phyloP scores from a whole-genome alignment of 1,284 basidiomycete genomes.

The Cryptococcus hybrid region DNA sequence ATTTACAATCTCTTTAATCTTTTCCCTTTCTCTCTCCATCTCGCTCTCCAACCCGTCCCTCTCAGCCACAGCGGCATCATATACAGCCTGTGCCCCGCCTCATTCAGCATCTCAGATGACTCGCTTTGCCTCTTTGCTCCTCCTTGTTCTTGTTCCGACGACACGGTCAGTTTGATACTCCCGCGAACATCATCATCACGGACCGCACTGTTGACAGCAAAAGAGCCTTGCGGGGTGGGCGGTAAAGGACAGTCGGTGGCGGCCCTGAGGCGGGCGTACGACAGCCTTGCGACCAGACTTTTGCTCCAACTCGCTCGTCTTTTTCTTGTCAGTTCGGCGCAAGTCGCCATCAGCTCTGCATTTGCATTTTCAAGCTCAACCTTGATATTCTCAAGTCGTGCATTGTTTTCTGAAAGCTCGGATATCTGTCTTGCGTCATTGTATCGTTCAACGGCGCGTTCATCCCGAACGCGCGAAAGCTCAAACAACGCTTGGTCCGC shows the following conservation, averaged over 20 bases:
- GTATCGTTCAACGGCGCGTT: slow-evolving; percentile 34
- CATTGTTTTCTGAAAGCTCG: slow-evolving; percentile 23
- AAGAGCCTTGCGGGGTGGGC: slow-evolving; percentile 28
- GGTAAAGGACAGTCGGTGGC: slow-evolving; percentile 41
- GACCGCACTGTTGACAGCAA: slow-evolving; percentile 10
- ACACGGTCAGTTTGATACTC: background rate
- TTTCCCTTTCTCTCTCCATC: slow-evolving; percentile 8
- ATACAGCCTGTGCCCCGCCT: slow-evolving; percentile 10
- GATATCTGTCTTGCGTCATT: slow-evolving; percentile 27
- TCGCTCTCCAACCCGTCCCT: slow-evolving; percentile 12
- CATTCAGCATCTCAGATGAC: slow-evolving; percentile 4
- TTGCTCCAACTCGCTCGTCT: slow-evolving; percentile 27
- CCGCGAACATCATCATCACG: background rate
- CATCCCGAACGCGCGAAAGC: slow-evolving; percentile 39
- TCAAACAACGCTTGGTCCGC: slow-evolving; percentile 45
- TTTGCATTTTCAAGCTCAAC: slow-evolving; percentile 22
- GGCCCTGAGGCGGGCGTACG: slow-evolving; percentile 38
- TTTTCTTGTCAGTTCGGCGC: slow-evolving; percentile 15
- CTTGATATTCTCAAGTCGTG: slow-evolving; percentile 21
- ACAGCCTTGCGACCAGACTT: slow-evolving; percentile 12
- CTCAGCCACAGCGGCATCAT: slow-evolving; percentile 14
- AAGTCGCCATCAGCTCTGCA: slow-evolving; percentile 25
- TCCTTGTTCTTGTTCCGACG: slow-evolving; percentile 1
- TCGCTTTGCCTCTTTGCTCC: slow-evolving; percentile 9
- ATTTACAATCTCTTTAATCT: slow-evolving; percentile 19